These are phyloP conservation scores for Cercospora nicotianae DNA, from an alignment of 2,329 filamentous ascomycete species.

Conservation along the genomic window DNA sequence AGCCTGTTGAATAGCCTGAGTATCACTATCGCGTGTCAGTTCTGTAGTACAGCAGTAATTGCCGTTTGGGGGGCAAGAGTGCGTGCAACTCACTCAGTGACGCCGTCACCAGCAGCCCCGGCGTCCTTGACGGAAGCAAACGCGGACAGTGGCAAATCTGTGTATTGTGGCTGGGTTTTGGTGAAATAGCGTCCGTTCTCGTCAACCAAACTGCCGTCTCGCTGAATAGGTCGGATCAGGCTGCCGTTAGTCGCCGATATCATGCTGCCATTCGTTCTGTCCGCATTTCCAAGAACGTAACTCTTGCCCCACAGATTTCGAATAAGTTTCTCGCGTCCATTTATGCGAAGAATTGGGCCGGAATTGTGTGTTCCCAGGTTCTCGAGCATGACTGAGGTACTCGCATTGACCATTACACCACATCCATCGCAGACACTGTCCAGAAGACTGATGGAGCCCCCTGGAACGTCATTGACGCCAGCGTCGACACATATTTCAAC, in stretches of 20 bases:
- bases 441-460: conserved; percentile 32
- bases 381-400: conserved; percentile 27
- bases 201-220: conserved; percentile 23
- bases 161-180: conserved; percentile 46
- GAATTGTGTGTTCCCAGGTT: conserved; percentile 28
- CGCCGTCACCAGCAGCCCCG: conserved; percentile 30
- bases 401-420: conserved; percentile 24
- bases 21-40: conserved; percentile 32
- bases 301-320: conserved; percentile 40
- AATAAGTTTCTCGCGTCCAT: conserved; percentile 29
- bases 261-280: conserved; percentile 24
- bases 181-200: conserved; percentile 44
- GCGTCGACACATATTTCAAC: conserved; percentile 33
- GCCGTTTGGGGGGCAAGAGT: neutral
- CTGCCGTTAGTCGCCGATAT: conserved; percentile 18
- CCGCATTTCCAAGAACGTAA: conserved; percentile 28
- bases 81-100: conserved; percentile 15
- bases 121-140: conserved; percentile 52
- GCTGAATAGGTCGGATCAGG: conserved; percentile 23
- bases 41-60: neutral
- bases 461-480: conserved; percentile 23
- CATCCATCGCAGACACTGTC: conserved; percentile 28
- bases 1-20: conserved; percentile 32
- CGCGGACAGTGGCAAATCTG: conserved; percentile 43
- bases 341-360: conserved; percentile 26